Conservation (phyloP, 2,329 filamentous ascomycete species). For the Boeremia exigua region DNA sequence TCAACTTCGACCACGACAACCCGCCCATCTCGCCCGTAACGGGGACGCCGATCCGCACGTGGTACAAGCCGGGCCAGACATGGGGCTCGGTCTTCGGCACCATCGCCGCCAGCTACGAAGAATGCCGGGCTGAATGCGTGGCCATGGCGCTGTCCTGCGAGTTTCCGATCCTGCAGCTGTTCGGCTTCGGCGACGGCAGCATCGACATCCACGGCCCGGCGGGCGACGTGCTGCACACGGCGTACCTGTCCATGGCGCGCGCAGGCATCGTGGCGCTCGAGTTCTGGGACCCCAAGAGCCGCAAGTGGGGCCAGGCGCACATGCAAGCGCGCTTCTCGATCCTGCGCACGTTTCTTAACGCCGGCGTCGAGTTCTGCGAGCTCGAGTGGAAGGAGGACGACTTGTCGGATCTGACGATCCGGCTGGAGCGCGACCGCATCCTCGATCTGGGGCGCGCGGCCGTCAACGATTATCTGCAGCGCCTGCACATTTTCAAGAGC, state of each 20-base stretch:
- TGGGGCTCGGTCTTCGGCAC: slow-evolving; percentile 93
- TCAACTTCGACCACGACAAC: slow-evolving; percentile 85
- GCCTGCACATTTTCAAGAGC: slow-evolving; percentile 89
- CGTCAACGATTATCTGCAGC: slow-evolving; percentile 86
- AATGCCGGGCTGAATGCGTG: slow-evolving; percentile 92
- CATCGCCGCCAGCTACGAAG: slow-evolving; percentile 87
- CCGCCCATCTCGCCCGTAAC: slow-evolving; percentile 83
- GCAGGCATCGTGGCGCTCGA: slow-evolving; percentile 89
- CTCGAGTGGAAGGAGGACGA: slow-evolving; percentile 77
- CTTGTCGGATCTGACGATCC: slow-evolving; percentile 80
- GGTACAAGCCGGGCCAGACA: slow-evolving; percentile 94
- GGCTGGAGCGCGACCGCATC: slow-evolving; percentile 85
- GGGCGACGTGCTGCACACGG: slow-evolving; percentile 84
- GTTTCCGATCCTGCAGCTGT: slow-evolving; percentile 86
- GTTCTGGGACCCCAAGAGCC: slow-evolving; percentile 89
- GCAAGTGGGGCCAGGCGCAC: slow-evolving; percentile 88
- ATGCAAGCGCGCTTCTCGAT: slow-evolving; percentile 93
- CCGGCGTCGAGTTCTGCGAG: slow-evolving; percentile 85
- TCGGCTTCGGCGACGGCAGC: slow-evolving; percentile 83
- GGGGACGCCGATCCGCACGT: slow-evolving; percentile 77
- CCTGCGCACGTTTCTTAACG: slow-evolving; percentile 81
- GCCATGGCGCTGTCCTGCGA: slow-evolving; percentile 92
- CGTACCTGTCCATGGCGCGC: slow-evolving; percentile 92
- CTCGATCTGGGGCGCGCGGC: slow-evolving; percentile 80
- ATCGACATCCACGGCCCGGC: slow-evolving; percentile 76